A percentile compares a stretch with the other conserved stretches of the same genome.
Evolutionary conservation across 257 asterid genomes (phyloP).

Genomic region (Salvia miltiorrhiza): DNA sequence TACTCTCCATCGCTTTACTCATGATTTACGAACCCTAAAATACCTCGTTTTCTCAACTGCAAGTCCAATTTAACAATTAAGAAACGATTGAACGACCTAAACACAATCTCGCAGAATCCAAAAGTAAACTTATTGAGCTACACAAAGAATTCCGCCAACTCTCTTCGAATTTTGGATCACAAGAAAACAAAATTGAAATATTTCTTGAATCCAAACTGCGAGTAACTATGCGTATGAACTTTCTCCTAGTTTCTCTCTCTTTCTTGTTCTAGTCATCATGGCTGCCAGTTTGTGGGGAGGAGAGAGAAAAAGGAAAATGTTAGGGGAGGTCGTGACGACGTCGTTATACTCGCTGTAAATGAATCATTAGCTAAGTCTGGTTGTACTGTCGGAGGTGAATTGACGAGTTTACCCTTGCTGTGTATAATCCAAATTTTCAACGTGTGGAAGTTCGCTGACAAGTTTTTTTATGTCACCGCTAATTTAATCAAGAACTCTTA

Average conservation of each 20-base stretch:
- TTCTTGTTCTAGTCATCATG: background rate
- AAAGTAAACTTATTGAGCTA: background rate
- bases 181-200: background rate
- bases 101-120: background rate
- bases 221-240: background rate
- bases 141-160: background rate
- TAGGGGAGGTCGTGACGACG: conserved; percentile 30
- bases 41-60: background rate
- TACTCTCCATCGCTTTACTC: conserved; percentile 73
- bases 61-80: conserved; percentile 15
- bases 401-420: conserved; percentile 26
- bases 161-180: background rate
- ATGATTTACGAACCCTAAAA: conserved; percentile 39
- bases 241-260: conserved; percentile 11
- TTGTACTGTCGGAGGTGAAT: conserved; percentile 28
- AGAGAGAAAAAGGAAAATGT: conserved; percentile 23
- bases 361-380: conserved; percentile 24
- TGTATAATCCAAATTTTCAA: background rate
- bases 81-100: conserved; percentile 13
- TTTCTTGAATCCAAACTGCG: conserved; percentile 8
- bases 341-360: conserved; percentile 26
- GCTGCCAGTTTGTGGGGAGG: background rate
- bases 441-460: background rate
- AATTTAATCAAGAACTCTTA: too few species aligned
- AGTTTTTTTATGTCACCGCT: too few species aligned